Conservation (phyloP, 805 yeast species). For the Helenozyma baotianmanensis region DNA sequence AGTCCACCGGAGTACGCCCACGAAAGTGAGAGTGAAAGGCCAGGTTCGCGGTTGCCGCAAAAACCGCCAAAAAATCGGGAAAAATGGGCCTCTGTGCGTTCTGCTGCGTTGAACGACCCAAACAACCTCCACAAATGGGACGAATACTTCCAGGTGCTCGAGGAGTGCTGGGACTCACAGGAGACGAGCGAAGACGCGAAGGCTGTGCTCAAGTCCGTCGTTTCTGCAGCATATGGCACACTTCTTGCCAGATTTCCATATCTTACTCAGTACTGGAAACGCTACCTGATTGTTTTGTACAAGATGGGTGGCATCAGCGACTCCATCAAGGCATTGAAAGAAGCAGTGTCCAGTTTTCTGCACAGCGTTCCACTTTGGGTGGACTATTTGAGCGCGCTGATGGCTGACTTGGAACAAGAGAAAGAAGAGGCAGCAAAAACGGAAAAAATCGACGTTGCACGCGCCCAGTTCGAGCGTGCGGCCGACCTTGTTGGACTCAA, state of each 20-base stretch:
- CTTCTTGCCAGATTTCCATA: conserved; percentile 44
- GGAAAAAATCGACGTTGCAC: conserved; percentile 22
- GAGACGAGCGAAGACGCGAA: conserved; percentile 4
- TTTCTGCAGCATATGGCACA: conserved; percentile 28
- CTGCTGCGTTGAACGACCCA: conserved; percentile 15
- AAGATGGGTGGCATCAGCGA: conserved; percentile 51
- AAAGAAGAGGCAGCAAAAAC: not conserved
- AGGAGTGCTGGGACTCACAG: conserved; percentile 15
- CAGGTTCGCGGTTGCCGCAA: too few relatives aligned
- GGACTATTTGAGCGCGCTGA: conserved; percentile 55
- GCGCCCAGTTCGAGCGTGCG: conserved; percentile 47
- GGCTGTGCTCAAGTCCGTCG: not conserved
- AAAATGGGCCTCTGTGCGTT: conserved; percentile 11
- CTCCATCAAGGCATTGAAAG: conserved; percentile 42
- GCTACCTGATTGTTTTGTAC: conserved; percentile 50
- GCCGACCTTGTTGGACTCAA: conserved; percentile 55
- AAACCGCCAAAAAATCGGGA: not conserved
- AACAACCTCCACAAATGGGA: conserved; percentile 40
- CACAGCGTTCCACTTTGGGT: conserved; percentile 63
- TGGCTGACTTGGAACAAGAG: conserved; percentile 2
- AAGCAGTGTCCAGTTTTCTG: conserved; percentile 44
- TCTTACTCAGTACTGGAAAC: conserved; percentile 60
- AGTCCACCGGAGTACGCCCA: too few relatives aligned
- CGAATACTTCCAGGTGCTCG: conserved; percentile 26
- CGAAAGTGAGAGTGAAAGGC: too few relatives aligned